Percentiles rank a stretch among this genome's conserved stretches.
phyloP scores from a whole-genome alignment of 768 basidiomycete species.

The Lepiota brunneoincarnata region DNA sequence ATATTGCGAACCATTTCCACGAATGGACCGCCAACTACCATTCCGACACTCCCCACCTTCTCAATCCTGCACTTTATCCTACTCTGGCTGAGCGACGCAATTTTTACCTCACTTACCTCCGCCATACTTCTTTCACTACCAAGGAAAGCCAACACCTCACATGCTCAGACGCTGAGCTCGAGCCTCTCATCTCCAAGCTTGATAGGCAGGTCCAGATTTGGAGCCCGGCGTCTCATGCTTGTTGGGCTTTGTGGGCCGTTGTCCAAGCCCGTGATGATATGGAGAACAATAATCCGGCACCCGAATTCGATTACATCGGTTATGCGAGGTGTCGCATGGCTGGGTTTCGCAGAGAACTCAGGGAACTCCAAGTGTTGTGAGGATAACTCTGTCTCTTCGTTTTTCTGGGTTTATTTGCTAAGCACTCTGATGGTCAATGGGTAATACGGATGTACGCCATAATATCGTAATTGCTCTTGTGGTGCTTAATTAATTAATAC shows the following conservation, averaged over 20 bases:
- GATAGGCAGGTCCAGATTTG: slow-evolving; percentile 82
- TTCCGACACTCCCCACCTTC: slow-evolving; percentile 61
- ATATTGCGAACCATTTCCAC: slow-evolving; percentile 96
- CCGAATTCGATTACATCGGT: slow-evolving; percentile 88
- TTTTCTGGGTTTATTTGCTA: not conserved
- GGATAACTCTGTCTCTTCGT: not conserved
- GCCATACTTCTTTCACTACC: slow-evolving; percentile 30
- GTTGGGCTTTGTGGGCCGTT: slow-evolving; percentile 95
- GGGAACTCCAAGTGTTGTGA: slow-evolving; percentile 35
- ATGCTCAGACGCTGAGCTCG: slow-evolving; percentile 27
- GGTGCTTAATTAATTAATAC: too few species aligned
- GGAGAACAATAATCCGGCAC: slow-evolving; percentile 50
- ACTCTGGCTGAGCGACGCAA: slow-evolving; percentile 66
- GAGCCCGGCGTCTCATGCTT: slow-evolving; percentile 87
- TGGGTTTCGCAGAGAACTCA: slow-evolving; percentile 57
- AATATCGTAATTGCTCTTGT: too few species aligned
- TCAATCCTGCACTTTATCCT: slow-evolving; percentile 69
- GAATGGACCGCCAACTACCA: slow-evolving; percentile 97
- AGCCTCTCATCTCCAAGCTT: slow-evolving; percentile 51
- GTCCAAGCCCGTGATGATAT: slow-evolving; percentile 83
- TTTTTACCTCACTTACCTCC: slow-evolving; percentile 85
- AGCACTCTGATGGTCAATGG: not conserved
- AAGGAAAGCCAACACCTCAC: slow-evolving; percentile 21
- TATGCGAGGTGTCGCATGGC: slow-evolving; percentile 74
- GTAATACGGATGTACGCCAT: not conserved